These are phyloP conservation scores for Suillus bovinus DNA, from an alignment of 768 basidiomycete genomes.

Conservation along the genomic window DNA sequence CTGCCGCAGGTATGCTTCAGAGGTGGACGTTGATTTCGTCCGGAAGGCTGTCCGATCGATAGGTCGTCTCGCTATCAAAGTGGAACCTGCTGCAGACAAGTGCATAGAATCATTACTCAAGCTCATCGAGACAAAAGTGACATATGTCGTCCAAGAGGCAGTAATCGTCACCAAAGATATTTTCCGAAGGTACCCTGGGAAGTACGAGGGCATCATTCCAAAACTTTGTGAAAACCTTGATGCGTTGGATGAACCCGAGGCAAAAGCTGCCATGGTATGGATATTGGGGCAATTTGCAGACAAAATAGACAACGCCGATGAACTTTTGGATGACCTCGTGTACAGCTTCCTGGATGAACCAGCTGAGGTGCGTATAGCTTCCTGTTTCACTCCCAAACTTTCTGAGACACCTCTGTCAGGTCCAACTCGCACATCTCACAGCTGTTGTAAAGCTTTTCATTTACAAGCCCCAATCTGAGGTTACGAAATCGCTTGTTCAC, in stretches of 20 bases:
- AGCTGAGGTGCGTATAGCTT: slow-evolving; percentile 67
- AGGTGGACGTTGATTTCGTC: slow-evolving; percentile 98
- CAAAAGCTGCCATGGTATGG: slow-evolving; percentile 98
- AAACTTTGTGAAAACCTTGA: slow-evolving; percentile 92
- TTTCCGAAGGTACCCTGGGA: slow-evolving; percentile 94
- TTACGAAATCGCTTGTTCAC: slow-evolving; percentile 86
- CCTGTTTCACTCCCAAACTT: neutral
- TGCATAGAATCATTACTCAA: slow-evolving; percentile 87
- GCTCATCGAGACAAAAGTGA: slow-evolving; percentile 90
- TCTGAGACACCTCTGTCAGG: slow-evolving; percentile 46
- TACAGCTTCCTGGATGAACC: slow-evolving; percentile 91
- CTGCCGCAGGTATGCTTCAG: slow-evolving; percentile 82
- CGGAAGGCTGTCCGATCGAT: slow-evolving; percentile 97
- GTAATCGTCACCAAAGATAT: slow-evolving; percentile 98
- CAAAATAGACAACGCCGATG: slow-evolving; percentile 93
- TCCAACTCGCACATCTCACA: slow-evolving; percentile 92
- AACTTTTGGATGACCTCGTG: slow-evolving; percentile 88
- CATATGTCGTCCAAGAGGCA: slow-evolving; percentile 97
- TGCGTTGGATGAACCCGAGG: slow-evolving; percentile 90
- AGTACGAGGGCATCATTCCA: slow-evolving; percentile 95
- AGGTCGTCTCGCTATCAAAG: slow-evolving; percentile 97
- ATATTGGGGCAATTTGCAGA: slow-evolving; percentile 96
- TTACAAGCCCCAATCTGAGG: slow-evolving; percentile 80
- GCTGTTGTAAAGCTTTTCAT: slow-evolving; percentile 96
- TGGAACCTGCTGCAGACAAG: slow-evolving; percentile 81